Evolutionary conservation across 768 basidiomycete species (phyloP), one percentile per base, ranked within the genome.

Genomic region (Kwoniella europaea): DNA sequence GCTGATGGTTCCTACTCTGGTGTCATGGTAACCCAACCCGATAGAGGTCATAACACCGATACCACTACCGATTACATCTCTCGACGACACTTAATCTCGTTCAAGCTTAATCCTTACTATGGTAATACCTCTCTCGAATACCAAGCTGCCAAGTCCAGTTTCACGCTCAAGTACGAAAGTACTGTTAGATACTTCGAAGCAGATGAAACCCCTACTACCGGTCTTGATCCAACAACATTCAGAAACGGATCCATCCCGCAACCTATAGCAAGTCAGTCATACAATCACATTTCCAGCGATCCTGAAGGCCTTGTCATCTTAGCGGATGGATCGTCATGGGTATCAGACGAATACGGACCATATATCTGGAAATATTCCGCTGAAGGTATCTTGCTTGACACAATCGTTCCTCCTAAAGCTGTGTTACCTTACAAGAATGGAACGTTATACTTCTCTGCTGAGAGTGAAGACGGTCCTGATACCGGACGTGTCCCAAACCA

Each of bases 261-360:
- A 27, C 85, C 86, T 1, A 86, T 87, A 27, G 85, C 86, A 0
- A 86, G 85, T 10, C 72, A 59, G 1, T 71, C 72, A 3, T 86
- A 87, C 71, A 82, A 86, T 62, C 87, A 86, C 35, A 80, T 91
- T 46, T 85, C 85, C 2, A 74, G 89, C 3, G 90, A 91, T 71
- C 84, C 86, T 0, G 90, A 91, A 77, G 89, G 89, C 0, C 66
- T 91, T 15, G 88, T 88, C 1, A 82, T 87, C 12, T 87, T 88
- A 74, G 74, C 82, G 0, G 90, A 91, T 72, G 90, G 90, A 74
- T 87, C 86, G 0, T 89, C 86, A 81, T 90, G 88, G 89, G 84
- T 88, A 41, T 88, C 88, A 74, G 90, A 91, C 76, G 90, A 91
- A 82, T 91, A 90, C 72, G 90, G 89, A 46, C 88, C 89, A 3